Evolutionary conservation across 139 green algal species (phyloP).

Genomic region (Micractinium sp.): DNA sequence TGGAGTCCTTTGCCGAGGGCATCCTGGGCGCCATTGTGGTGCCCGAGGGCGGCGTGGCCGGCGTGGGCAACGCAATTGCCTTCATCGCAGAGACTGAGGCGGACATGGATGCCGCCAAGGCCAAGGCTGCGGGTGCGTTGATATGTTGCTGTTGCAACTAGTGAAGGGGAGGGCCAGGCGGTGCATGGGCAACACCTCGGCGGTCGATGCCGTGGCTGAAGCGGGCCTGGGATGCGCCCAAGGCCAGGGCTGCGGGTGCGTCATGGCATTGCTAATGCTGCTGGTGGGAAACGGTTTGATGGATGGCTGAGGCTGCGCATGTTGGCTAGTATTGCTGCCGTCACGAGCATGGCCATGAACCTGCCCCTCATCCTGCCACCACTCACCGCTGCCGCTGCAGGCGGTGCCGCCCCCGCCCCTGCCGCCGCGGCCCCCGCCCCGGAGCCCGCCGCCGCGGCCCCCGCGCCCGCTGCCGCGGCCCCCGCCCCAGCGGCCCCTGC

Average conservation of each 20-base stretch:
- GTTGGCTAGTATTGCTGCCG: too few species aligned
- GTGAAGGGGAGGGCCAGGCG: not conserved
- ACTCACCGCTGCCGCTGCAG: not conserved
- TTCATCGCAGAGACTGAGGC: slow-evolving; percentile 95
- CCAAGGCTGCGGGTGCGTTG: slow-evolving; percentile 68
- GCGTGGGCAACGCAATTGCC: slow-evolving; percentile 92
- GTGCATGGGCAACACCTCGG: too few species aligned
- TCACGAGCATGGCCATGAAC: not conserved
- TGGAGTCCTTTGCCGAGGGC: slow-evolving; percentile 95
- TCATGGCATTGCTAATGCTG: too few species aligned
- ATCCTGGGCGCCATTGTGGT: slow-evolving; percentile 89
- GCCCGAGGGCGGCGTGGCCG: slow-evolving; percentile 85
- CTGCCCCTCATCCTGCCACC: not conserved
- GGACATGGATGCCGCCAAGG: slow-evolving; percentile 94
- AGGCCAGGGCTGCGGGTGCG: too few species aligned
- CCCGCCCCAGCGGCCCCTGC: slow-evolving; percentile 46
- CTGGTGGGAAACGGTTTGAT: too few species aligned
- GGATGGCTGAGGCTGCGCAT: too few species aligned
- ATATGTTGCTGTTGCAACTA: not conserved
- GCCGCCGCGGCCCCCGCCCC: slow-evolving; percentile 45
- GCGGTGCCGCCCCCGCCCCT: slow-evolving; percentile 37
- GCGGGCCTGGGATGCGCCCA: too few species aligned
- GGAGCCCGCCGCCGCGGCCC: slow-evolving; percentile 55
- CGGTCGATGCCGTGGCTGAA: too few species aligned
- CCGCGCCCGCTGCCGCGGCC: slow-evolving; percentile 44